Conservation (phyloP, 768 basidiomycete genomes). For the Rhodotorula paludigena region DNA sequence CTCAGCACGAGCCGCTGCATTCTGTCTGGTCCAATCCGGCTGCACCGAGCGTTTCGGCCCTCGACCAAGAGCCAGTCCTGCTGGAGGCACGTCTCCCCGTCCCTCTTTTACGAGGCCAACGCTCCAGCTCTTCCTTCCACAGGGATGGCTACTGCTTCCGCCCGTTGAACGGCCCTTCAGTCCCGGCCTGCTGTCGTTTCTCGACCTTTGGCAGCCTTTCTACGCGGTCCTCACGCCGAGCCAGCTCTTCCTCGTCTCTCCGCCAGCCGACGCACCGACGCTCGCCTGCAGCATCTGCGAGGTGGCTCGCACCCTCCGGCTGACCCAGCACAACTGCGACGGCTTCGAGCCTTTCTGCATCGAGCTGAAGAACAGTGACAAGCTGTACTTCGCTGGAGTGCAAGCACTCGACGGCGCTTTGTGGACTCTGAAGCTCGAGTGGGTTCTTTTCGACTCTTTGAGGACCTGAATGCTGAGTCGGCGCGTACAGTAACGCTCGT, state of each 20-base stretch:
- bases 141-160: conserved; percentile 5
- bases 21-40: too few species aligned
- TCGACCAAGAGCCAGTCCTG: too few species aligned
- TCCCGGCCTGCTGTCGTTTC: not conserved
- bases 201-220: not conserved
- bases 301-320: not conserved
- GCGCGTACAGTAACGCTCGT: not conserved
- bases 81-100: too few species aligned
- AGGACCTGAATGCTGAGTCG: not conserved
- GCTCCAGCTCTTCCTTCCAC: not conserved
- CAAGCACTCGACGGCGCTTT: not conserved
- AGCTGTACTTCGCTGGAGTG: not conserved
- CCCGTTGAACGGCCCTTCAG: not conserved
- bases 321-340: not conserved
- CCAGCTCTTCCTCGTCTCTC: not conserved
- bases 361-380: not conserved
- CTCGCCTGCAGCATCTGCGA: not conserved
- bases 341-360: not conserved
- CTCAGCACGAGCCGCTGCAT: too few species aligned
- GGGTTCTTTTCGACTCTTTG: not conserved
- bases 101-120: too few species aligned
- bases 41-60: too few species aligned
- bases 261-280: not conserved
- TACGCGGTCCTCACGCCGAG: not conserved
- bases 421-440: not conserved